These are phyloP conservation scores for Euphrasia confusa DNA, from an alignment of 257 asterid genomes.

Conservation along the genomic window DNA sequence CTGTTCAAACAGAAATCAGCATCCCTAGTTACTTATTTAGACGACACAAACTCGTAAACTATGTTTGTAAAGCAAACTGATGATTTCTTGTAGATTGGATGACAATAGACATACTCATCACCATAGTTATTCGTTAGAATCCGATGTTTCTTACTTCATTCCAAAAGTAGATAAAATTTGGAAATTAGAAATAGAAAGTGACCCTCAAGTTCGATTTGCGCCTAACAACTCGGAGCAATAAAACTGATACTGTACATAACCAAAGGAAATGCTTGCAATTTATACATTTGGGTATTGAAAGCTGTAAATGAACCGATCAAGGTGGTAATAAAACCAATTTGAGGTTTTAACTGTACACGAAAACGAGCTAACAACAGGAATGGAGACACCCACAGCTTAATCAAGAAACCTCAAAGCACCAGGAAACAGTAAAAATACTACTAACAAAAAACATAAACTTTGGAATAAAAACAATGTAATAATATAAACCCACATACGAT, in stretches of 20 bases:
- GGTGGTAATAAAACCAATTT: not conserved
- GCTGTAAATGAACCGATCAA: too few species aligned
- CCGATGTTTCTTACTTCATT: not conserved
- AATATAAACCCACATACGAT: too few species aligned
- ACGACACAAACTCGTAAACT: too few species aligned
- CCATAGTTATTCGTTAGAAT: not conserved
- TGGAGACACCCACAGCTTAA: too few species aligned
- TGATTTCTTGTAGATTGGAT: not conserved
- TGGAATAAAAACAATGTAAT: too few species aligned
- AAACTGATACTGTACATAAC: not conserved
- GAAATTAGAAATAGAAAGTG: not conserved
- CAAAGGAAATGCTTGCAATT: not conserved
- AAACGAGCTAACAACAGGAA: not conserved
- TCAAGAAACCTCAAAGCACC: not conserved
- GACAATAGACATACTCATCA: not conserved
- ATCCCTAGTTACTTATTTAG: too few species aligned
- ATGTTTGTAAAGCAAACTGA: not conserved
- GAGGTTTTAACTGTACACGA: not conserved
- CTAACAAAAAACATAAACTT: too few species aligned
- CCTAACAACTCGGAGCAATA: not conserved
- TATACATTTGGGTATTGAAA: too few species aligned
- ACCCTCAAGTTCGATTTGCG: not conserved
- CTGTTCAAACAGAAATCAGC: slow-evolving; percentile 10
- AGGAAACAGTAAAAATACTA: not conserved
- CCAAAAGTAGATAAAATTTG: not conserved